Base-by-base conservation (phyloP, 2,329 filamentous ascomycete species). In the Penicillium sclerotiorum region DNA sequence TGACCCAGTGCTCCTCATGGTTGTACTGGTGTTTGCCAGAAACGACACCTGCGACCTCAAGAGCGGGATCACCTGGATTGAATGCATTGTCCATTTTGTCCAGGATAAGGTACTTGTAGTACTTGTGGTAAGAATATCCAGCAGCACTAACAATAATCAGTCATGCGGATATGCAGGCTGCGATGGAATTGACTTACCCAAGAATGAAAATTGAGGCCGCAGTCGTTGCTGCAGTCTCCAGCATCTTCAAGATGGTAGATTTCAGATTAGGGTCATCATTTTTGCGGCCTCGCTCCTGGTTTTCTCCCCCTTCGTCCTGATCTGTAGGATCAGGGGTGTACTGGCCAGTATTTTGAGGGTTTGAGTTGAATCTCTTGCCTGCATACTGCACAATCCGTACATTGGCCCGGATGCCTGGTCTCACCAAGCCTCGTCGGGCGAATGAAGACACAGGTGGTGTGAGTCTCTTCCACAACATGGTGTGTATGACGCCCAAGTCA, bases 81-180 rank as follows among this genome's bases (percentile, higher is more conserved):
- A 99, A 99, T 20, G 94, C 94, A 61, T 88, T 87, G 58, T 89
- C 84, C 79, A 99, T 97, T 74, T 99, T 99, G 57, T 85, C 76
- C n/a, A 97, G 77, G 22, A 97, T 90, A 48, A 95, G 74, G 72
- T 86, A 81, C 75, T 99, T 99, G 81, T 99, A 97, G 67, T 82
- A 84, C 62, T 81, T 84, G 69, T 94, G 89, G 67, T 94, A 95
- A 40, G 80, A 79, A 69, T 89, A 93, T 20, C 87, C 90, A 6
- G 89, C 88, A 20, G 81, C 59, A 33, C 71, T 20, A 22, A 21
- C 12, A 5, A 42, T 28, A 27, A 15, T 51, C 50, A 67, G 62
- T 43, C 40, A 2, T 8, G 17, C 15, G n/a, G n/a, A n/a, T n/a
- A n/a, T n/a, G n/a, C n/a, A n/a, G n/a, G n/a, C n/a, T n/a, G n/a